Percentiles rank a stretch among this genome's conserved stretches.
Evolutionary conservation across 2,329 filamentous ascomycete species (phyloP).

Genomic region (Cordyceps pruinosa): DNA sequence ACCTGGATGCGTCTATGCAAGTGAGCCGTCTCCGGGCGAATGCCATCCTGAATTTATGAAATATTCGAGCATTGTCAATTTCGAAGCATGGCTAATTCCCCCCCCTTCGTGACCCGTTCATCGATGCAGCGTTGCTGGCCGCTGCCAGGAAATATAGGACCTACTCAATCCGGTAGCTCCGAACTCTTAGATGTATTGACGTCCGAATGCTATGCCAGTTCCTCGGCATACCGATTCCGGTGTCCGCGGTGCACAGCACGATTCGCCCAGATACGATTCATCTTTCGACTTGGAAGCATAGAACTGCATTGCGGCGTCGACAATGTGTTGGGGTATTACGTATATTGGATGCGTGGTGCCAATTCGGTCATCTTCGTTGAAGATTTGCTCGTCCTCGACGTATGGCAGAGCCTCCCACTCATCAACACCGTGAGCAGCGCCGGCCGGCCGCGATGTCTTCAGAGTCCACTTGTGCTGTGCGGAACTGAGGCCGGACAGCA

Average conservation of each 20-base stretch:
- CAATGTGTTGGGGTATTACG: conserved; percentile 67
- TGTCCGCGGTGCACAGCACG: not conserved
- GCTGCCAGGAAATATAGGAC: not conserved
- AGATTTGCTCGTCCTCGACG: conserved; percentile 52
- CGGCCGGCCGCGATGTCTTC: conserved; percentile 26
- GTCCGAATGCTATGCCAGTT: not conserved
- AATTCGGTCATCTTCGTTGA: conserved; percentile 65
- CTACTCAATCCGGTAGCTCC: not conserved
- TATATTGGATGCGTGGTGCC: conserved; percentile 74
- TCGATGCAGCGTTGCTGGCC: not conserved
- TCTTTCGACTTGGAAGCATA: conserved; percentile 55
- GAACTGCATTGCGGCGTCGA: conserved; percentile 57
- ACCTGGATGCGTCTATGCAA: conserved; percentile 10
- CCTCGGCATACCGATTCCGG: not conserved
- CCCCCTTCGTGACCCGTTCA: not conserved
- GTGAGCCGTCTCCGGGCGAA: conserved; percentile 3
- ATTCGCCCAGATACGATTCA: conserved; percentile 26
- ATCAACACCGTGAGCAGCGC: conserved; percentile 29
- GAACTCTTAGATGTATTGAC: not conserved
- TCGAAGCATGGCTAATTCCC: too few relatives aligned
- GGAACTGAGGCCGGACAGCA: conserved; percentile 75
- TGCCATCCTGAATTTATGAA: not conserved
- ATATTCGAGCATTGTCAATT: not conserved
- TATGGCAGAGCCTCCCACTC: conserved; percentile 43
- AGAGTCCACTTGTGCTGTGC: conserved; percentile 64